Conservation (phyloP, 2,329 filamentous ascomycete species). For the Fusarium gaditjirri region DNA sequence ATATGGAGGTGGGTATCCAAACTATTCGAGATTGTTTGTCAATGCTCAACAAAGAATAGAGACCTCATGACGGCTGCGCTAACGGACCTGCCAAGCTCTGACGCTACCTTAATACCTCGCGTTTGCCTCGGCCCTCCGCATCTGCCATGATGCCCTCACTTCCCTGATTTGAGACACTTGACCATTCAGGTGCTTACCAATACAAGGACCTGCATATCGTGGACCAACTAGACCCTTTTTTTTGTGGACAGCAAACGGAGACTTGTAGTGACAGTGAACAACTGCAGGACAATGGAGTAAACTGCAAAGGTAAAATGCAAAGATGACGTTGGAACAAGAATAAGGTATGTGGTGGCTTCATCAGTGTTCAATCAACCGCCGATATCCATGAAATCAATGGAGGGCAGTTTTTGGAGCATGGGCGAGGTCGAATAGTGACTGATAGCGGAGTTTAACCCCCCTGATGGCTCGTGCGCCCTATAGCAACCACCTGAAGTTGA, state of each 20-base stretch:
- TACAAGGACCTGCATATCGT: constrained; percentile 2
- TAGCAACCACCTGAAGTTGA: constrained; percentile 31
- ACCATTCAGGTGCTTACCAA: constrained; percentile 23
- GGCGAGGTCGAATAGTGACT: not conserved
- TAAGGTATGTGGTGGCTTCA: not conserved
- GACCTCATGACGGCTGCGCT: not conserved
- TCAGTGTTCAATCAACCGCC: not conserved
- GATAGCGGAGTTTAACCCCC: constrained; percentile 22
- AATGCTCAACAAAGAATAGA: constrained; percentile 10
- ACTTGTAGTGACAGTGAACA: constrained; percentile 3
- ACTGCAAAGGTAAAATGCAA: not conserved
- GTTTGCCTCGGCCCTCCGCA: not conserved
- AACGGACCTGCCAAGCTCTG: not conserved
- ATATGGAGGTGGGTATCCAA: not conserved
- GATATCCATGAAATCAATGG: not conserved
- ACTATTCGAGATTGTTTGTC: not conserved
- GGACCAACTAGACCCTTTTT: constrained; percentile 11
- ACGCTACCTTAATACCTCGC: not conserved
- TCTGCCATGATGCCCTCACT: constrained; percentile 18
- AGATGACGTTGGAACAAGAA: not conserved
- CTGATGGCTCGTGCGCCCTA: constrained; percentile 33
- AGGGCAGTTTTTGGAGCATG: not conserved
- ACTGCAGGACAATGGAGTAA: not conserved
- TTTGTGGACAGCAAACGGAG: constrained; percentile 11
- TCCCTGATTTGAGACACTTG: not conserved